Percentiles rank a stretch among this genome's conserved stretches.
Evolutionary conservation across 2,329 filamentous ascomycete species (phyloP).

Genomic region (Colletotrichum zoysiae): DNA sequence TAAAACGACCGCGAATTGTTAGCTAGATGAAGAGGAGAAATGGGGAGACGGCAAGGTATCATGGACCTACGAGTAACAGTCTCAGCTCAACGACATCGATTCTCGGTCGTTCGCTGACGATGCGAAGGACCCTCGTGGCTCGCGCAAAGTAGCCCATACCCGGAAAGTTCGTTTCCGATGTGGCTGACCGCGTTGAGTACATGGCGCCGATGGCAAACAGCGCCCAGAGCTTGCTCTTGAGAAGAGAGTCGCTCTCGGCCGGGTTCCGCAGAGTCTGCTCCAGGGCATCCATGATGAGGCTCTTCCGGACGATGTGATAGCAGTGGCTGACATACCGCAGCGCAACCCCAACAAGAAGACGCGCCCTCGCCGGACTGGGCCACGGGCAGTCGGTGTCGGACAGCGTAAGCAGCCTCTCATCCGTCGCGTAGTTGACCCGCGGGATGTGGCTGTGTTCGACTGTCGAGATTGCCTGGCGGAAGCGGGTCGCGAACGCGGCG

Average conservation of each 20-base stretch:
- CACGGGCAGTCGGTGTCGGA: slow-evolving; percentile 51
- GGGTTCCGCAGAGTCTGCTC: slow-evolving; percentile 54
- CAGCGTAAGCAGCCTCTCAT: slow-evolving; percentile 47
- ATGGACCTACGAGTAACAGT: slow-evolving; percentile 55
- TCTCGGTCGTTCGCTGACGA: slow-evolving; percentile 57
- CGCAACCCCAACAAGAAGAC: slow-evolving; percentile 55
- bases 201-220: slow-evolving; percentile 61
- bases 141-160: slow-evolving; percentile 58
- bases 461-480: slow-evolving; percentile 52
- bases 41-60: not conserved
- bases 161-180: slow-evolving; percentile 53
- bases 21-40: not conserved
- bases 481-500: slow-evolving; percentile 53
- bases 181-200: slow-evolving; percentile 56
- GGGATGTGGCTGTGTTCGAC: slow-evolving; percentile 50
- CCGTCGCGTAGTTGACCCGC: slow-evolving; percentile 51
- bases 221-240: slow-evolving; percentile 57
- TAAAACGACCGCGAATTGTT: slow-evolving; percentile 56
- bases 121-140: slow-evolving; percentile 54
- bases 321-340: slow-evolving; percentile 54
- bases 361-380: slow-evolving; percentile 55
- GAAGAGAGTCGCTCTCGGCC: slow-evolving; percentile 49
- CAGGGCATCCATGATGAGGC: slow-evolving; percentile 52
- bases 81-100: slow-evolving; percentile 59
- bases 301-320: slow-evolving; percentile 58